These are phyloP conservation scores for Clitopilus passeckerianus DNA, from an alignment of 768 basidiomycete genomes.

Conservation along the genomic window DNA sequence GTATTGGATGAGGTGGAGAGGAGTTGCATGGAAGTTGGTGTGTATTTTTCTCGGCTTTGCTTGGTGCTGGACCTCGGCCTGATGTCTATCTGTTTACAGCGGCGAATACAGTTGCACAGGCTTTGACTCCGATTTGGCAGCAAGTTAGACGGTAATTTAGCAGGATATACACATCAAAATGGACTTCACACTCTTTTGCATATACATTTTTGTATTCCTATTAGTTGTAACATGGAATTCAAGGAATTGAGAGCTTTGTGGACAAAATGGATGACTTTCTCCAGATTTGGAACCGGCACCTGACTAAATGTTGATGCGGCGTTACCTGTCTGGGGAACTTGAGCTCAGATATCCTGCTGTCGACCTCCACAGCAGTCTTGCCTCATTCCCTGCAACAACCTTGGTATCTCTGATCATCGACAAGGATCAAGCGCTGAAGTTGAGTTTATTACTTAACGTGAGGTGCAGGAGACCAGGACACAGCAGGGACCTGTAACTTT, in stretches of 20 bases:
- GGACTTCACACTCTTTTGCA: constrained; percentile 1
- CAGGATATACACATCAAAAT: neutral
- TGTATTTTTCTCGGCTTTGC: constrained; percentile 9
- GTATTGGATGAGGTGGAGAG: constrained; percentile 54
- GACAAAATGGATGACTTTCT: neutral
- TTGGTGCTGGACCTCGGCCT: neutral
- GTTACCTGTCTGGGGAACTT: neutral
- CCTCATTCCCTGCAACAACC: neutral
- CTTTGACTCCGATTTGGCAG: constrained; percentile 66
- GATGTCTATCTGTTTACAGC: constrained; percentile 15
- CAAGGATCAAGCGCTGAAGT: neutral
- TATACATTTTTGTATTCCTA: neutral
- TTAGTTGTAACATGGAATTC: neutral
- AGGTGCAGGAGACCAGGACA: neutral
- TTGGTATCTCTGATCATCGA: neutral
- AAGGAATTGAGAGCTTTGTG: neutral
- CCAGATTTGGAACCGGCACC: neutral
- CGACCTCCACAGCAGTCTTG: neutral
- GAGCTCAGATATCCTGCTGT: neutral
- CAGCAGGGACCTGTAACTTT: neutral
- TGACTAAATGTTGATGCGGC: neutral
- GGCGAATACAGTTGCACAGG: constrained; percentile 68
- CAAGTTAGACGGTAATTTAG: constrained; percentile 21
- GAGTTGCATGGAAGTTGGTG: constrained; percentile 62
- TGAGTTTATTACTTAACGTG: neutral